Percentiles rank a stretch among this genome's conserved stretches.
Evolutionary conservation across 495 filamentous ascomycete species (phyloP).

Genomic region (Talaromyces liani): DNA sequence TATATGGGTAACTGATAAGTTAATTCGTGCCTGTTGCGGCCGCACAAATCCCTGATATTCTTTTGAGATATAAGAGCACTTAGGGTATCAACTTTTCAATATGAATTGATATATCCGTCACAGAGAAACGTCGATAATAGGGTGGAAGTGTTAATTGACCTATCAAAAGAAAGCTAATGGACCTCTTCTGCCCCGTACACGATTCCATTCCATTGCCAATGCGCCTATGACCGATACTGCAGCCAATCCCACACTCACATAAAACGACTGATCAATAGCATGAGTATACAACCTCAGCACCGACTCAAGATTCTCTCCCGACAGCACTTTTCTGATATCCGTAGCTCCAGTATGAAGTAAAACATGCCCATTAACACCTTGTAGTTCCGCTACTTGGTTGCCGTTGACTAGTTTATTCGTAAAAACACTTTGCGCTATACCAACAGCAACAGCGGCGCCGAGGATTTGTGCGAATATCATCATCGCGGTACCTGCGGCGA

Average conservation of each 20-base stretch:
- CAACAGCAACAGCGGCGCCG: constrained; percentile 65
- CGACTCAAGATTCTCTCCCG: not conserved
- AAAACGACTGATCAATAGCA: constrained; percentile 19
- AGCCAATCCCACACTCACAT: constrained; percentile 16
- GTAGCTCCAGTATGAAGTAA: constrained; percentile 3
- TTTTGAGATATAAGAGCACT: too few relatives aligned
- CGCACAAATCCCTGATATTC: too few relatives aligned
- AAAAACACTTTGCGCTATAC: constrained; percentile 71
- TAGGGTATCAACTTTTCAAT: too few relatives aligned
- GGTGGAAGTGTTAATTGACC: not conserved
- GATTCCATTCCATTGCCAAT: constrained; percentile 15
- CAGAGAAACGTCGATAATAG: too few relatives aligned
- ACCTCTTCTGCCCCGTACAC: not conserved
- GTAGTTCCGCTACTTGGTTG: not conserved
- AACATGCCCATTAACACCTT: not conserved
- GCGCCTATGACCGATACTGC: constrained; percentile 13
- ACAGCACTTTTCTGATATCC: not conserved
- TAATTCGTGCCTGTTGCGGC: too few relatives aligned
- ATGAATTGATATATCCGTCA: too few relatives aligned
- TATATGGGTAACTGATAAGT: too few relatives aligned
- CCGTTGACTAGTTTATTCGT: constrained; percentile 53
- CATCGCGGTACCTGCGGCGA: constrained; percentile 57
- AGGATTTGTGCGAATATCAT: constrained; percentile 67
- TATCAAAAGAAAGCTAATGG: not conserved
- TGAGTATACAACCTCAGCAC: constrained; percentile 20